phyloP scores from a whole-genome alignment of 345 rosid species.

The Sisymbrium irio region DNA sequence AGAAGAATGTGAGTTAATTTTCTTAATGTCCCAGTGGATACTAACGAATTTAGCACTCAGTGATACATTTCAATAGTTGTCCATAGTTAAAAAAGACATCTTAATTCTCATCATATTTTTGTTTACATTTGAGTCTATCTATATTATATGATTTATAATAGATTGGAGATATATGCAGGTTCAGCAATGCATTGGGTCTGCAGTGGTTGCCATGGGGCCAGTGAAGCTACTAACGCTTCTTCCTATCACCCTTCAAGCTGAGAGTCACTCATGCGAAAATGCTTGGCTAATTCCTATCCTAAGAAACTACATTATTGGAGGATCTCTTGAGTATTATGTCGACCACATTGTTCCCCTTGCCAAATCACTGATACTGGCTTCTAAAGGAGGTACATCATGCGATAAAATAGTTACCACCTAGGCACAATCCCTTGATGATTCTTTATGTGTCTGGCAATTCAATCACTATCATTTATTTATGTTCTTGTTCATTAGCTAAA shows the following conservation, averaged over 20 bases:
- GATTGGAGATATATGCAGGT: constrained; percentile 50
- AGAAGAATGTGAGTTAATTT: neutral
- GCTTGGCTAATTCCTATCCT: constrained; percentile 82
- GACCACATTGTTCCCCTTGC: constrained; percentile 88
- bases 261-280: constrained; percentile 56
- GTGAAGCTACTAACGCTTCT: constrained; percentile 60
- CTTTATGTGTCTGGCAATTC: neutral
- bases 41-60: neutral
- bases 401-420: neutral
- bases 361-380: constrained; percentile 52
- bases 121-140: neutral
- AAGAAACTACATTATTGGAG: constrained; percentile 57
- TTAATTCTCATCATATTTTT: neutral
- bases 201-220: constrained; percentile 82
- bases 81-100: neutral
- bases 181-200: constrained; percentile 77
- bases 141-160: constrained; percentile 17
- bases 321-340: constrained; percentile 72
- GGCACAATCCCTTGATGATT: neutral
- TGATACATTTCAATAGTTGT: neutral
- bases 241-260: constrained; percentile 59
- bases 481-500: constrained; percentile 52
- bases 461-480: neutral
- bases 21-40: constrained; percentile 1
- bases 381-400: constrained; percentile 54